phyloP scores from a whole-genome alignment of 306 rosid species.

The Vigna radiata region DNA sequence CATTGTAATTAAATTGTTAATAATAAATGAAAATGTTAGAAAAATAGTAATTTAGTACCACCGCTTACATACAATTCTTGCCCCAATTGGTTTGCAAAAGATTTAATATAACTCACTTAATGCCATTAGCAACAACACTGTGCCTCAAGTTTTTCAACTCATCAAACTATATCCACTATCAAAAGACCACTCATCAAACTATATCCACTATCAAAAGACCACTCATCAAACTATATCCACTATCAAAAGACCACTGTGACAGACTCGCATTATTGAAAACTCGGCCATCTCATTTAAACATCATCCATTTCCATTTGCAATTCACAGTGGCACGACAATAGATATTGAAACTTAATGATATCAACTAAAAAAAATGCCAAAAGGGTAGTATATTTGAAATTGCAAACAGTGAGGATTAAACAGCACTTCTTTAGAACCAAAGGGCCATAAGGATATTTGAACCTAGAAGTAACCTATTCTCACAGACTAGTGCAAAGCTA shows the following conservation, averaged over 20 bases:
- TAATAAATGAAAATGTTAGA: slow-evolving; percentile 5
- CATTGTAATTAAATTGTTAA: neutral
- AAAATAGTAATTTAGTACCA: neutral
- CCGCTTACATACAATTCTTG: neutral
- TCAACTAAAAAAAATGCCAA: neutral
- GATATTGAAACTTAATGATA: slow-evolving; percentile 8
- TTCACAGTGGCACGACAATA: neutral
- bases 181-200: neutral
- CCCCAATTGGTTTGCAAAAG: neutral
- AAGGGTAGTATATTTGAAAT: slow-evolving; percentile 1
- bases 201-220: neutral
- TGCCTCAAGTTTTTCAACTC: neutral
- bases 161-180: neutral
- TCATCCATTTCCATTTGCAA: slow-evolving; percentile 26
- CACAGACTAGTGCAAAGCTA: neutral
- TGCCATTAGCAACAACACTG: neutral
- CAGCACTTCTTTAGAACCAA: neutral
- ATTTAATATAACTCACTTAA: neutral
- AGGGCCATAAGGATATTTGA: neutral
- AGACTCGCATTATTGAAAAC: neutral
- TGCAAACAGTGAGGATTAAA: neutral
- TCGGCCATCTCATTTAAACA: no score
- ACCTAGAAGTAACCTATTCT: neutral
- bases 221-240: slow-evolving; percentile 1
- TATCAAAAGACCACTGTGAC: neutral